These are phyloP conservation scores for Chrysoporthe puriensis DNA, from an alignment of 2,329 filamentous ascomycete genomes.

Conservation along the genomic window DNA sequence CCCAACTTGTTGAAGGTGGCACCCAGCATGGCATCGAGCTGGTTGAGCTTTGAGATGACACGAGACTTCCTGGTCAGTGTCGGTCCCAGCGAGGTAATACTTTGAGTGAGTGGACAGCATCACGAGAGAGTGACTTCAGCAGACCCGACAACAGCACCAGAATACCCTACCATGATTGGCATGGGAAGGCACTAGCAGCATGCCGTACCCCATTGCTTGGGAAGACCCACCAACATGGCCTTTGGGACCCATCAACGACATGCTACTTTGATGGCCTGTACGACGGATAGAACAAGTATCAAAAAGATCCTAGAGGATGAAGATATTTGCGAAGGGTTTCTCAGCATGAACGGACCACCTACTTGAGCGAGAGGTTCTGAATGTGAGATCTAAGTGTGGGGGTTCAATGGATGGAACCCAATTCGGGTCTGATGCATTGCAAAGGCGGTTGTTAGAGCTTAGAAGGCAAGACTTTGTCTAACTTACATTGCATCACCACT, in stretches of 20 bases:
- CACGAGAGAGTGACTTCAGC: not conserved
- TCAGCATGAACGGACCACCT: not conserved
- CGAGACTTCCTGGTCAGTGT: slow-evolving; percentile 79
- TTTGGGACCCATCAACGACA: not conserved
- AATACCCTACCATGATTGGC: not conserved
- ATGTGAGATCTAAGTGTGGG: not conserved
- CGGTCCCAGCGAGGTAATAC: slow-evolving; percentile 44
- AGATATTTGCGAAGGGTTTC: not conserved
- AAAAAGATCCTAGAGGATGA: slow-evolving; percentile 1
- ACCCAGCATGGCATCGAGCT: slow-evolving; percentile 97
- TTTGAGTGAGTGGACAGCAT: slow-evolving; percentile 35
- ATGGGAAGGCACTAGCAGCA: not conserved
- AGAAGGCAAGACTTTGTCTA: slow-evolving; percentile 12
- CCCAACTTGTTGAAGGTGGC: slow-evolving; percentile 97
- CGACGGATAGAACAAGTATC: not conserved
- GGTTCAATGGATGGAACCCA: not conserved
- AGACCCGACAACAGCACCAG: not conserved
- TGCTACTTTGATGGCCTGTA: not conserved
- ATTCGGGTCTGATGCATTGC: not conserved
- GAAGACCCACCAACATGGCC: not conserved
- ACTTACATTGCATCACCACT: slow-evolving; percentile 13
- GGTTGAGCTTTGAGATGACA: slow-evolving; percentile 95
- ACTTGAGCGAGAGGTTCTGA: not conserved
- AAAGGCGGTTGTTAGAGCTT: slow-evolving; percentile 3
- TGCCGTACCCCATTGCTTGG: not conserved